Evolutionary conservation across 2,329 filamentous ascomycete genomes (phyloP).

Genomic region (Monosporascus ibericus): DNA sequence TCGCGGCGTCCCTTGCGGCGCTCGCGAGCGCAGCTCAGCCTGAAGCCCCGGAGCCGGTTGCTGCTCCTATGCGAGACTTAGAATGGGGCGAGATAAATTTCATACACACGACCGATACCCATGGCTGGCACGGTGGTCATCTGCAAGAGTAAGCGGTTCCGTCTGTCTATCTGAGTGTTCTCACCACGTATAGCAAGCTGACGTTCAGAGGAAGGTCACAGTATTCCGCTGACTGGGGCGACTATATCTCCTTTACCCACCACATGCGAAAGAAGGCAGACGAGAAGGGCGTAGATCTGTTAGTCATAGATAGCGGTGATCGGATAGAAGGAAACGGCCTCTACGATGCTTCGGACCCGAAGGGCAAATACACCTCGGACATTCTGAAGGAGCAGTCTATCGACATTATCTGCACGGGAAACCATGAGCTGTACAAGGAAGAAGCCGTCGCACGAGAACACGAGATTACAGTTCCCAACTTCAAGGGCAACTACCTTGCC

Average conservation of each 20-base stretch:
- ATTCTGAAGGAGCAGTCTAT: conserved; percentile 79
- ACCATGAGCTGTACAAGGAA: conserved; percentile 88
- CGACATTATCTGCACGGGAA: conserved; percentile 81
- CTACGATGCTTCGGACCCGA: conserved; percentile 83
- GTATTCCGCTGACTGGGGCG: conserved; percentile 95
- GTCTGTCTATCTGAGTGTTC: neutral
- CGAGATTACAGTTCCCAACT: conserved; percentile 74
- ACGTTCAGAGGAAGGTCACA: conserved; percentile 54
- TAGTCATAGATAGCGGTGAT: conserved; percentile 95
- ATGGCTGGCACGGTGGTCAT: conserved; percentile 94
- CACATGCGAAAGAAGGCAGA: conserved; percentile 78
- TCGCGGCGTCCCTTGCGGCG: conserved; percentile 32
- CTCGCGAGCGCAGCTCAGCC: conserved; percentile 60
- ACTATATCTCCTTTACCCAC: conserved; percentile 88
- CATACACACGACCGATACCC: conserved; percentile 92
- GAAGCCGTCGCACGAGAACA: conserved; percentile 75
- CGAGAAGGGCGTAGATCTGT: conserved; percentile 69
- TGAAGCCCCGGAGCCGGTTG: conserved; percentile 68
- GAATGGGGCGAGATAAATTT: conserved; percentile 95
- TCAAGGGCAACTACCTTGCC: conserved; percentile 72
- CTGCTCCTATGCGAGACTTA: conserved; percentile 76
- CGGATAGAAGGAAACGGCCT: conserved; percentile 90
- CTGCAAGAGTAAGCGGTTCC: conserved; percentile 68
- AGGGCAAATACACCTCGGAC: conserved; percentile 82
- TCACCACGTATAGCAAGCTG: neutral